Conservation (phyloP, 148 eudicot genomes). For the Vaccinium darrowii region DNA sequence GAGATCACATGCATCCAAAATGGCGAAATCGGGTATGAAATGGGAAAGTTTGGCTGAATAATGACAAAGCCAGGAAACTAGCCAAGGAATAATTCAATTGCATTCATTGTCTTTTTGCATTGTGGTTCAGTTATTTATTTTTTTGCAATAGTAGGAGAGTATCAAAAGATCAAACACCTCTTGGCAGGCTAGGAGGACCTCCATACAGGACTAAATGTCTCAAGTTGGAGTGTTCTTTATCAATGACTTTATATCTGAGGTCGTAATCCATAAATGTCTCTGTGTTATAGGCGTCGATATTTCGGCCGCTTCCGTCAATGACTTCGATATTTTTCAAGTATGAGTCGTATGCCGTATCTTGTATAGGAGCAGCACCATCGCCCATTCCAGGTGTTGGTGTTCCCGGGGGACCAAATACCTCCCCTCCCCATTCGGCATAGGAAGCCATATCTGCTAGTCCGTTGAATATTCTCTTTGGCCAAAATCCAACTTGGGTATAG, state of each 20-base stretch:
- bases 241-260: neutral
- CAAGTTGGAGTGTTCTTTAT: neutral
- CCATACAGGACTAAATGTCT: neutral
- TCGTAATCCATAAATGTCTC: too few relatives aligned
- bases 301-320: neutral
- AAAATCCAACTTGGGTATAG: too few relatives aligned
- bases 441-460: neutral
- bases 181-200: neutral
- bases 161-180: neutral
- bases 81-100: too few relatives aligned
- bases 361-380: neutral
- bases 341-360: neutral
- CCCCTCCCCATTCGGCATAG: neutral
- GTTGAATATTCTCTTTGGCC: neutral
- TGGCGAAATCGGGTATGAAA: too few relatives aligned
- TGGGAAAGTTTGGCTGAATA: too few relatives aligned
- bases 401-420: neutral
- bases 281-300: neutral
- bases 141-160: too few relatives aligned
- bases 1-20: too few relatives aligned
- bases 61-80: too few relatives aligned
- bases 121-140: too few relatives aligned
- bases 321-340: neutral
- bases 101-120: too few relatives aligned
- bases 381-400: neutral